Evolutionary conservation across 495 filamentous ascomycete species (phyloP), one percentile per base, ranked within the genome.

Genomic region (Bombardia bombarda): DNA sequence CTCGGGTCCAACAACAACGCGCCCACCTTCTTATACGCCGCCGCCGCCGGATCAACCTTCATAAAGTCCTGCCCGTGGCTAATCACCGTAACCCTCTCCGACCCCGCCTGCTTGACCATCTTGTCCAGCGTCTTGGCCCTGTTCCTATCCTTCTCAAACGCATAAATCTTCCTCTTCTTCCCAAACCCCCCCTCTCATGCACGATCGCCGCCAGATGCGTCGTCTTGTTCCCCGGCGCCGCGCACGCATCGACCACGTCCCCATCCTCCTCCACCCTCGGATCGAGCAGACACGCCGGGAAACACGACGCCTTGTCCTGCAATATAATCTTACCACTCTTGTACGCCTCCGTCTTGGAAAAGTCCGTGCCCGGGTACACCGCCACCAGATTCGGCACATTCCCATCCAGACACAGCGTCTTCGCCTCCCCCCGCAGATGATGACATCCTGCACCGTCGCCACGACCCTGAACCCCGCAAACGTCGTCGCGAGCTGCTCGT

Each of bases 231-330:
- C 92, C 92, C 6, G 92, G 92, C 6, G 92, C 92, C 0, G 92
- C 83, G 57, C 90, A 95, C 1, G 86, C 84, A 64, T 98, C 92
- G 4, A 97, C 70, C 16, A 95, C 65, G 47, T 90, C 79, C 2
- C 84, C 87, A 42, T 79, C 71, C 33, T 70, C 70, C 38, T 70
- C 67, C 3, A 68, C 49, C 1, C 55, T 54, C 4, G 79, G 74
- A 40, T 88, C 77, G 0, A 96, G 65, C 1, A 98, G 67, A 56
- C 87, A 86, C 0, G 90, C 92, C 4, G 92, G 90, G 51, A 98
- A 95, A 52, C 92, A 98, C 0, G 87, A 94, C 1, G 92, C 93
- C 57, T 95, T 96, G 57, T 98, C 93, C 62, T 98, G 92, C 28
- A 98, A 57, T 31, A 96, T 94, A 42, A 98, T 74, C 34, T 77